Base-by-base conservation (phyloP, 2,329 filamentous ascomycete species). In the Myriosclerotinia scirpicola region DNA sequence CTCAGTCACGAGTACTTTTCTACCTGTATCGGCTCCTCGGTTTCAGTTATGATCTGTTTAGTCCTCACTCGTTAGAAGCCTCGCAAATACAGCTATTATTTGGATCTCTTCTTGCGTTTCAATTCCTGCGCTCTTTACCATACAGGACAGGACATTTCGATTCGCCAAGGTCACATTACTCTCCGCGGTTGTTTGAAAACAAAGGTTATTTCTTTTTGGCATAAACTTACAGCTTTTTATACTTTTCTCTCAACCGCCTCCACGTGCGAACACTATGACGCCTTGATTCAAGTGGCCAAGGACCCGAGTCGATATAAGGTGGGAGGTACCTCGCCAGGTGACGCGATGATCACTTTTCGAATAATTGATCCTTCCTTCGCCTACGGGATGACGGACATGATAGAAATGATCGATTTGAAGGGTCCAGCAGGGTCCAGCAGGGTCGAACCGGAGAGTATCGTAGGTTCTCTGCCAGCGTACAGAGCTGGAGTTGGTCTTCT, bases 381-480 rank as follows among this genome's bases (percentile, higher is more conserved):
- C 44, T 61, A 61, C 44, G 20, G 34, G 44, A 61, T 61, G 58
- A 50, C 58, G n/a, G 44, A 12, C 34, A 61, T 61, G 58, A 36
- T 36, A 60, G 30, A 14, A 50, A 50, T n/a, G 58, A 26, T 61
- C 46, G 20, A 50, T 44, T 38, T 38, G 44, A 50, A 26, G 44
- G 34, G 30, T 40, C 12, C n/a, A 52, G 44, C 44, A 26, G 44
- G 34, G 30, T 40, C 12, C n/a, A 52, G 44, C 44, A 46, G 30
- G 6, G 30, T 48, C 44, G 12, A 48, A 20, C 44, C 12, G 46
- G 34, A 44, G n/a, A 38, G 44, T 20, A 7, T 26, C 12, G 17
- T 40, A 60, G 30, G 42, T 17, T 9, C 38, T 48, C 26, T 36
- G 26, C 15, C 17, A 42, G 55, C 55, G 17, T 34, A 46, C 26